A percentile compares a stretch with the other conserved stretches of the same genome.
These are phyloP conservation scores for Trichosporon faecale DNA, from an alignment of 1,284 basidiomycete genomes.

Conservation along the genomic window DNA sequence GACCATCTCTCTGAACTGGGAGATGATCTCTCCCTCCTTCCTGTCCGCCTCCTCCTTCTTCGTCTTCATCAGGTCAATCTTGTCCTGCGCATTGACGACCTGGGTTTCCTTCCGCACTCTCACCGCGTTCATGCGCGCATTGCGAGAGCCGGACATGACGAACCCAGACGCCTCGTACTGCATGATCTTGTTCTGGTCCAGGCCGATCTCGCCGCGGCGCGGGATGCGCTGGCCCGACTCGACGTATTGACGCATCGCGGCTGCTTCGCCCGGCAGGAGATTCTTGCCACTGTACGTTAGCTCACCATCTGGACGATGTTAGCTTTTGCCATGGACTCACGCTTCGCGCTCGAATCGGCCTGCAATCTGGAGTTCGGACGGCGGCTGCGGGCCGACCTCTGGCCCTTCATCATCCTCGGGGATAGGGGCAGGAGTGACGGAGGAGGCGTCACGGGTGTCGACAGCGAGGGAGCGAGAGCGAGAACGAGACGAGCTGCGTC, in stretches of 20 bases:
- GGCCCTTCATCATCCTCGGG: slow-evolving; percentile 58
- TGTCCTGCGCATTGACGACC: slow-evolving; percentile 96
- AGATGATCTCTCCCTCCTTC: slow-evolving; percentile 65
- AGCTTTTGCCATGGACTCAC: neutral
- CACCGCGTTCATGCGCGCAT: slow-evolving; percentile 93
- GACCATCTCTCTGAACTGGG: slow-evolving; percentile 74
- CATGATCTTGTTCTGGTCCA: slow-evolving; percentile 81
- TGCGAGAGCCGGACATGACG: slow-evolving; percentile 94
- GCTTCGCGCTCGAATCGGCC: slow-evolving; percentile 60
- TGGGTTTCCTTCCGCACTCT: slow-evolving; percentile 97
- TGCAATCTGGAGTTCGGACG: slow-evolving; percentile 51
- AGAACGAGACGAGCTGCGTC: neutral
- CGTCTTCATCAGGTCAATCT: slow-evolving; percentile 85
- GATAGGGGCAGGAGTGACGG: slow-evolving; percentile 4
- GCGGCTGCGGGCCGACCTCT: slow-evolving; percentile 64
- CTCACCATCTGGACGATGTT: too few species aligned
- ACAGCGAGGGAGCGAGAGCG: neutral
- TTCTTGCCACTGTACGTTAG: slow-evolving; percentile 60
- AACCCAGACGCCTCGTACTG: slow-evolving; percentile 86
- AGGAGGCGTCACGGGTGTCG: slow-evolving; percentile 31
- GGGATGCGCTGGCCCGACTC: slow-evolving; percentile 89
- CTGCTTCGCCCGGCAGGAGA: slow-evolving; percentile 88
- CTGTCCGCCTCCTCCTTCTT: slow-evolving; percentile 89
- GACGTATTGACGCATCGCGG: slow-evolving; percentile 93
- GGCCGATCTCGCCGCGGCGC: slow-evolving; percentile 95